Base-by-base conservation (phyloP, 2,329 filamentous ascomycete genomes). In the Aspergillus tamarii region DNA sequence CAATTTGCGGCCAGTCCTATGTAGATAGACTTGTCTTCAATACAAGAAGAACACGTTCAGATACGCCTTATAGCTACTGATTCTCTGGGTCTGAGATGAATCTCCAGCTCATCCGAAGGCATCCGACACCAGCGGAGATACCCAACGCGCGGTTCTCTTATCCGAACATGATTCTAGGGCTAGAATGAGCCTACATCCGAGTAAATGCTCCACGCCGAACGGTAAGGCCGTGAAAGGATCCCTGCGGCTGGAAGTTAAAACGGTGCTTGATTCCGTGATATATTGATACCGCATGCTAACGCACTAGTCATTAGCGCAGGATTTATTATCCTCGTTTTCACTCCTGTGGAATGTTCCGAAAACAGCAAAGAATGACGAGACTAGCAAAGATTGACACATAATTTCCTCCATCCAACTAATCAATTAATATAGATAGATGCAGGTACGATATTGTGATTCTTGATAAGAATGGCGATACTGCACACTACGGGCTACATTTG, bases 391-490 rank as follows among this genome's bases (percentile, higher is more conserved):
- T 39, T 55, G 52, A 55, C 52, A 39, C 52, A 55, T 39, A 23
- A 23, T 55, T 39, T 21, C 21, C 32, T 55, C 36, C 11, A 4
- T 55, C n/a, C 14, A 55, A 36, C 52, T 23, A 55, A 55, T 55
- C 52, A 30, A 14, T 55, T 55, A 55, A 55, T 55, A 39, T 55
- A 21, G 52, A 55, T 26, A 43, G 46, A 50, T 60, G 58, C 58
- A 60, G 58, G 58, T 60, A 60, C 58, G 52, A 45, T 60, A 21
- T 30, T 50, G 52, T 50, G 52, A 45, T 60, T 10, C 26, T 60
- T 43, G 48, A 60, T 60, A 60, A 32, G 48, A 53, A 60, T 60
- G 50, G 58, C 46, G 48, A 41, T 60, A 53, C 39, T 48, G 34
- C 34, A 55, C 12, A 39, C n/a, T 55, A 23, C 52, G n/a, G 50